Evolutionary conservation across 2,329 filamentous ascomycete species (phyloP), one percentile per base, ranked within the genome.

Genomic region (Bisporella sp.): DNA sequence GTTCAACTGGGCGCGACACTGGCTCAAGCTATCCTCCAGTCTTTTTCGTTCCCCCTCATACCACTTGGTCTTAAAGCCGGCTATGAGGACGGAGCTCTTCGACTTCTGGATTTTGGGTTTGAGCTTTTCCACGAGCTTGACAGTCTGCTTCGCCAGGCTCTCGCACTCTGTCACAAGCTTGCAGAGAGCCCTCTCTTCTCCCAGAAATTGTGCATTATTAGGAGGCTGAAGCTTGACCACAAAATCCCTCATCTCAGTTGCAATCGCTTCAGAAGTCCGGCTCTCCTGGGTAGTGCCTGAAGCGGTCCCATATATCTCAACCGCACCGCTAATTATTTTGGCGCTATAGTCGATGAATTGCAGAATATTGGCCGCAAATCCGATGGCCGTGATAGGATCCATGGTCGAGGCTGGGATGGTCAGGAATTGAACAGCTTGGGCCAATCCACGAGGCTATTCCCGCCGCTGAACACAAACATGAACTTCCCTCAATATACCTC

Each of bases 251-350:
- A 43, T 33, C 21, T 43, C 30, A 6, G 21, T 48, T 2, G 30
- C 29, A n/a, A 48, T 48, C 29, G 28, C 7, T 2, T 48, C 46
- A 12, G 37, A 40, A 11, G 6, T 48, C 21, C n/a, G 1, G 21
- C 12, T 51, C 13, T 54, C 54, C 8, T 52, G 50, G 1, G 71
- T 68, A 12, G 72, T 64, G 21, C 72, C 62, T n/a, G 72, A 68
- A 50, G 73, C 73, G 4, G 71, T 71, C 58, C 75, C 70, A 11
- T 69, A 65, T 30, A 76, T 71, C 41, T 74, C 70, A 8, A 74
- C 65, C 7, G 71, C 69, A 48, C 71, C 68, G 0, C 66, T 64
- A 11, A 73, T 64, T 46, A 68, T 69, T 46, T 75, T 72, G 11
- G 66, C 68, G 37, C 68, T 70, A 45, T 68, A 66, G 44, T 73